phyloP scores from a whole-genome alignment of 345 rosid genomes.

The Syzygium aqueum region DNA sequence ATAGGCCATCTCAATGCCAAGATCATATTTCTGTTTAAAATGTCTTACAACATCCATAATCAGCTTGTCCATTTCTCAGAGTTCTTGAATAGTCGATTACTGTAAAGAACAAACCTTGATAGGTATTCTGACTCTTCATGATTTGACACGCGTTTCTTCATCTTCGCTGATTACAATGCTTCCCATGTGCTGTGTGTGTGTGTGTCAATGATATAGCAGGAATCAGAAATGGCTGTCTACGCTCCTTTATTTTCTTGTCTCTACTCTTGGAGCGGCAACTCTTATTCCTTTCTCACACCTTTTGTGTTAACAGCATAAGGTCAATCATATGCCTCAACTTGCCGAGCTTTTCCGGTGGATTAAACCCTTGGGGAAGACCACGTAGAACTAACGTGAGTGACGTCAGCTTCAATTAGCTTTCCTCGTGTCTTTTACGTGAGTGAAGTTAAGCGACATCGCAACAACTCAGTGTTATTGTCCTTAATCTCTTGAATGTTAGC shows the following conservation, averaged over 20 bases:
- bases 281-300: not conserved
- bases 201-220: not conserved
- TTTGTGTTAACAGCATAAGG: slow-evolving; percentile 32
- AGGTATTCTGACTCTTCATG: not conserved
- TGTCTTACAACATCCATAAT: not conserved
- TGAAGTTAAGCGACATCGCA: not conserved
- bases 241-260: not conserved
- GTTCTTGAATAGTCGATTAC: not conserved
- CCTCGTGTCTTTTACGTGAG: not conserved
- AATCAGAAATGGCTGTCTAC: not conserved
- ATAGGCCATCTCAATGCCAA: not conserved
- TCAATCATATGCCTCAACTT: slow-evolving; percentile 66
- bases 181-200: not conserved
- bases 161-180: not conserved
- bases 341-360: slow-evolving; percentile 80
- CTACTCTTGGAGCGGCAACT: not conserved
- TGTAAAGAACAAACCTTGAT: not conserved
- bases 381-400: slow-evolving; percentile 24
- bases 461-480: not conserved
- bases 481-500: not conserved
- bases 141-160: not conserved
- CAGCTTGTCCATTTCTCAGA: not conserved
- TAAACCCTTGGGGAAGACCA: slow-evolving; percentile 65
- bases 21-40: not conserved
- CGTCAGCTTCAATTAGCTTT: slow-evolving; percentile 14